phyloP scores from a whole-genome alignment of 495 filamentous ascomycete genomes.

The Penicillium canariense region DNA sequence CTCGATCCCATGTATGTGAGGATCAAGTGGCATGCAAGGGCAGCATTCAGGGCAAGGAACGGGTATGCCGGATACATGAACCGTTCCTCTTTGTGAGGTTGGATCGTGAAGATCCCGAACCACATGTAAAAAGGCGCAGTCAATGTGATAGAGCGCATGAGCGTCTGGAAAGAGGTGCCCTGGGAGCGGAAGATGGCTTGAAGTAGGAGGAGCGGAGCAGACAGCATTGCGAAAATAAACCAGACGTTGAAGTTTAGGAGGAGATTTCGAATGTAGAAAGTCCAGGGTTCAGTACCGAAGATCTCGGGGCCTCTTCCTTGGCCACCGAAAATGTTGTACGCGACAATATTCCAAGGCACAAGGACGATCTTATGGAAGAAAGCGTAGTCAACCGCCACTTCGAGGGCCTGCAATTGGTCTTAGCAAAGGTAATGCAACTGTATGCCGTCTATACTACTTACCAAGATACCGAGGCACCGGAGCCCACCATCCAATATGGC shows the following conservation, averaged over 20 bases:
- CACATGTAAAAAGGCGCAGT: conserved; percentile 89
- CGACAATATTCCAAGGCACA: conserved; percentile 88
- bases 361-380: conserved; percentile 78
- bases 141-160: conserved; percentile 71
- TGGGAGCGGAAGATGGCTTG: conserved; percentile 44
- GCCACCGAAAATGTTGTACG: conserved; percentile 89
- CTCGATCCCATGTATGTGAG: conserved; percentile 68
- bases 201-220: conserved; percentile 59
- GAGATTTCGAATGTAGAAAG: conserved; percentile 92
- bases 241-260: conserved; percentile 93
- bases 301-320: conserved; percentile 80
- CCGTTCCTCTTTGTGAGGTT: conserved; percentile 96
- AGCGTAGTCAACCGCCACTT: conserved; percentile 67
- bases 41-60: conserved; percentile 86
- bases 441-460: conserved; percentile 43
- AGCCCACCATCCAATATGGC: conserved; percentile 65
- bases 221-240: conserved; percentile 78
- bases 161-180: conserved; percentile 42
- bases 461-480: conserved; percentile 64
- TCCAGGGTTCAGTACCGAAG: conserved; percentile 96
- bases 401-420: conserved; percentile 44
- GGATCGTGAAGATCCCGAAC: conserved; percentile 85
- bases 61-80: conserved; percentile 99
- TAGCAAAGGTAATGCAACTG: conserved; percentile 18
- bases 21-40: conserved; percentile 76